Percentiles rank a stretch among this genome's conserved stretches.
Conservation (phyloP, 192 early-diverging fungal species). For the Dissophora ornata region DNA sequence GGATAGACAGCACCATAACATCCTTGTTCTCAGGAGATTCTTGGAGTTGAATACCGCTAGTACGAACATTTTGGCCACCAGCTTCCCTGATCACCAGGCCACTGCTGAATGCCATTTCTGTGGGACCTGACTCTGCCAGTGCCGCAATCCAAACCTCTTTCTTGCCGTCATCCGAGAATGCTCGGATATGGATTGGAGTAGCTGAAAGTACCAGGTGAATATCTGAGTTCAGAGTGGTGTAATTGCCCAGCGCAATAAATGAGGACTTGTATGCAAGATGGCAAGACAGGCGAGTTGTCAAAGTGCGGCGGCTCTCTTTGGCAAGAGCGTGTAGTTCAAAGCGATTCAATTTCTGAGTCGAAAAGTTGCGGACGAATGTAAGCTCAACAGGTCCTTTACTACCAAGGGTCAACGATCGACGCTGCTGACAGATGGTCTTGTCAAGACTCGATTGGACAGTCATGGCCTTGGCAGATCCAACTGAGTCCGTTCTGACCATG, state of each 20-base stretch:
- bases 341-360: constrained; percentile 37
- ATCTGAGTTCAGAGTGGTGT: constrained; percentile 58
- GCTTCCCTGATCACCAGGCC: constrained; percentile 44
- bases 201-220: constrained; percentile 68
- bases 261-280: constrained; percentile 68
- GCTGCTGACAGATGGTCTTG: constrained; percentile 61
- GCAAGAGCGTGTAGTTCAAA: constrained; percentile 55
- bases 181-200: constrained; percentile 65
- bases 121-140: constrained; percentile 59
- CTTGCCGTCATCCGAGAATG: constrained; percentile 19
- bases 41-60: constrained; percentile 10
- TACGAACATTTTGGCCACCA: constrained; percentile 49
- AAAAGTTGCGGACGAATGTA: constrained; percentile 79
- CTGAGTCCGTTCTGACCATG: constrained; percentile 63
- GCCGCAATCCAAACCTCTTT: constrained; percentile 76
- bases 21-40: constrained; percentile 5
- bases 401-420: constrained; percentile 25
- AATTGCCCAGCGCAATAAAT: constrained; percentile 72
- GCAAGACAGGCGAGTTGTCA: constrained; percentile 47
- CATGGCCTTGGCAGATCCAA: constrained; percentile 11
- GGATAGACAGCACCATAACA: constrained; percentile 27
- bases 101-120: constrained; percentile 70
- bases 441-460: constrained; percentile 48
- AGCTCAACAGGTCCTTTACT: constrained; percentile 48
- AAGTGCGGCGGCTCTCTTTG: not conserved